Evolutionary conservation across 345 rosid genomes (phyloP), one percentile per base, ranked within the genome.

Genomic region (Dimocarpus longan): DNA sequence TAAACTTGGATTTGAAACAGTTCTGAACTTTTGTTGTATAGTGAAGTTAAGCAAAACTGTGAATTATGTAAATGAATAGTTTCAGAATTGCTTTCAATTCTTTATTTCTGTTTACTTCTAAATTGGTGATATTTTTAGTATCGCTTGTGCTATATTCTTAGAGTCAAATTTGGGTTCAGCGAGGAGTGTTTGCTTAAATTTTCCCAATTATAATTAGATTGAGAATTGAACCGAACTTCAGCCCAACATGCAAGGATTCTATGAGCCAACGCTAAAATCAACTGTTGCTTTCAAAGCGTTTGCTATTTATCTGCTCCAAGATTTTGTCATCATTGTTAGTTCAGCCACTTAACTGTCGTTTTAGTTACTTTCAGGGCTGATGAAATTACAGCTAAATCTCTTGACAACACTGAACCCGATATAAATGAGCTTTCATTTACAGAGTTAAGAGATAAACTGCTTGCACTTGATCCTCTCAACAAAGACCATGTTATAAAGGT

Each of bases 381-480:
- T 67, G 88, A 83, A 56, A 66, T 71, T 66, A 78, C 83, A 63
- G 80, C 82, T 80, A 84, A 86, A 82, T 84, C 93, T 78, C 74
- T 80, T 15, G 87, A 86, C 26, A 75, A 73, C 70, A 79, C 76
- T 46, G 92, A 91, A 75, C 79, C 86, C 74, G 89, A 88, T 79
- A 83, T 94, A 73, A 86, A 87, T 76, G 95, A 91, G 76, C 91
- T 93, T 71, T 84, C 96, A 42, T 97, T 93, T 74, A 91, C 98
- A 4, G 99, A 94, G 86, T 74, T 94, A 83, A 93, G 98, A 87
- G 98, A 97, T 78, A 91, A 97, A 81, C 83, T 97, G 76, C 90
- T 92, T 81, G 93, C 98, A 71, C 89, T 97, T 22, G 98, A 94
- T 88, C 99, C 99, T 85, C 95, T 97, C 72, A 92, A 86, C 80